Base-by-base conservation (phyloP, 768 basidiomycete species). In the Boletus pseudopeckii region DNA sequence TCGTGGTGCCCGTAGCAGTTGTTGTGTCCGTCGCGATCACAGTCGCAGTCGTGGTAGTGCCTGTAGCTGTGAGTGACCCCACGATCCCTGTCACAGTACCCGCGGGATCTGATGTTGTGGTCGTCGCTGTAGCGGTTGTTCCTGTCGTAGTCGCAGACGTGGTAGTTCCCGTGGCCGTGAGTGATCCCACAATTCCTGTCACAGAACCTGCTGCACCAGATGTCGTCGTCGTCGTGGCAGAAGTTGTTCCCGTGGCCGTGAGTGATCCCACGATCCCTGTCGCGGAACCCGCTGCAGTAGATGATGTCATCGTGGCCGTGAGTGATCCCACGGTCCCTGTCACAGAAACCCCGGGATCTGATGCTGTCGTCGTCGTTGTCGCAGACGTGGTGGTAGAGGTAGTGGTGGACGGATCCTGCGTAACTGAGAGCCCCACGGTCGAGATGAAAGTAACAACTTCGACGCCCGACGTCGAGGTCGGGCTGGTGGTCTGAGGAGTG, bases 231-330 rank as follows among this genome's bases (percentile, higher is more conserved):
- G 53, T 36, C 42, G 50, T 20, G n/a, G 28, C n/a, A 37, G 36
- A 3, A 8, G 36, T 37, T 8, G 36, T 37, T 37, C 2, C 39
- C 20, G 57, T 37, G 4, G 17, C 48, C 1, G 58, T 52, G 13
- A 57, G 36, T 39, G 54, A 39, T 13, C 30, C 48, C 20, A 52
- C 39, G 20, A 52, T 49, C 33, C 45, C 50, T 2, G 50, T 15
- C 15, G 45, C 22, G 1, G 49, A 39, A 36, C n/a, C n/a, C n/a
- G n/a, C n/a, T n/a, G n/a, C n/a, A n/a, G n/a, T n/a, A n/a, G n/a
- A n/a, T n/a, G n/a, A n/a, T n/a, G n/a, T n/a, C n/a, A n/a, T n/a
- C n/a, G n/a, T n/a, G n/a, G n/a, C n/a, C n/a, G n/a, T n/a, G n/a
- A n/a, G n/a, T n/a, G n/a, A n/a, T n/a, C n/a, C n/a, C n/a, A n/a